Evolutionary conservation across 768 basidiomycete species (phyloP), one percentile per base, ranked within the genome.

Genomic region (Cystobasidiopsis lactophilus): DNA sequence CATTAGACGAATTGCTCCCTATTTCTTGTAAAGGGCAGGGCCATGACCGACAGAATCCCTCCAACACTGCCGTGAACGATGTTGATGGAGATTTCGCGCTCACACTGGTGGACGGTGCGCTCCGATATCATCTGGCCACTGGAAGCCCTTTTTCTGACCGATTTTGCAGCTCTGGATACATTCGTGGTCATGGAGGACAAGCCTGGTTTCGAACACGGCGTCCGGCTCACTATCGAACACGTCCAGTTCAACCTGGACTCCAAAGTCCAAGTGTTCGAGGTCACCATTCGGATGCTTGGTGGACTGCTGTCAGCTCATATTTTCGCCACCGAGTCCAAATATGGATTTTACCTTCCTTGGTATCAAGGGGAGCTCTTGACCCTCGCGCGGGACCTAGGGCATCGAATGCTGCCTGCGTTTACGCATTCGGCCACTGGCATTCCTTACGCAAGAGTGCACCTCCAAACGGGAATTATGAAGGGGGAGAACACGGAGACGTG

Each of bases 251-350:
- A 95, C 63, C 80, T 86, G 53, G 79, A 95, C 66, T 85, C 85
- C 39, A 85, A 78, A 66, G 86, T 93, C n/a, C 91, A 98, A 72
- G 81, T 96, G 3, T 98, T 98, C 62, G 91, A 98, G 69, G 84
- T 83, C 10, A 95, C 85, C 1, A 96, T 96, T 52, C 77, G 89
- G 26, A 85, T 88, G 5, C 70, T 98, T 9, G 93, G 93, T 2
- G 85, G 86, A 3, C 73, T 98, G 35, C 65, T 88, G 14, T 85
- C 83, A 5, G 86, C 77, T 24, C 86, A 88, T 60, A 75, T 80
- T 49, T 82, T 63, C 53, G 64, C 60, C 53, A 37, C 60, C 58
- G 33, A 60, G 43, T 40, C 60, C 24, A 53, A 59, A n/a, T 29
- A 43, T n/a, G 50, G 58, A 18, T 57, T 61, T 56, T 46, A 51